Evolutionary conservation across 768 basidiomycete species (phyloP).

Genomic region (Termitomyces sp.): DNA sequence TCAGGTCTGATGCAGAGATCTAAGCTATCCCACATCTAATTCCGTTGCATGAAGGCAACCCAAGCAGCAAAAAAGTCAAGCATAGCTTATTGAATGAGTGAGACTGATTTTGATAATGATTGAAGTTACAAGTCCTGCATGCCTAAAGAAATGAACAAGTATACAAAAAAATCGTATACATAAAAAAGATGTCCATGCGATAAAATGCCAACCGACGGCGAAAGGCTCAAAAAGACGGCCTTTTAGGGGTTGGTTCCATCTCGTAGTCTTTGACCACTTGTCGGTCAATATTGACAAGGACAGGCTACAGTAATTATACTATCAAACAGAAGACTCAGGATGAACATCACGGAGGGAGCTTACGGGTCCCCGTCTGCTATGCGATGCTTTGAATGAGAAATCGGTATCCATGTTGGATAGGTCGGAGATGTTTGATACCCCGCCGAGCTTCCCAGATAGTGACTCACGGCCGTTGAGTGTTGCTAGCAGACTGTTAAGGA

Average conservation of each 20-base stretch:
- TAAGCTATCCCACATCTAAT: too few relatives aligned
- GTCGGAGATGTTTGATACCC: conserved; percentile 12
- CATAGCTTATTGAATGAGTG: neutral
- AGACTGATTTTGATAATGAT: neutral
- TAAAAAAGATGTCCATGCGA: neutral
- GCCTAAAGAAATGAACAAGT: neutral
- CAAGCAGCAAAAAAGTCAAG: too few relatives aligned
- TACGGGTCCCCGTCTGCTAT: neutral
- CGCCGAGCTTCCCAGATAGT: conserved; percentile 18
- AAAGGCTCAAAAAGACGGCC: neutral
- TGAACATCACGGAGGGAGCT: neutral
- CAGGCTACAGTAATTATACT: conserved; percentile 1
- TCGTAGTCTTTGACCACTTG: conserved; percentile 9
- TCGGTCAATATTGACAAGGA: conserved; percentile 14
- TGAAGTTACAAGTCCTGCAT: neutral
- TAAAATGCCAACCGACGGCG: neutral
- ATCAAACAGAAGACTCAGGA: neutral
- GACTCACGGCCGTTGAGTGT: conserved; percentile 23
- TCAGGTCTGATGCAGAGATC: neutral
- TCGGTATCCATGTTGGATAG: conserved; percentile 3
- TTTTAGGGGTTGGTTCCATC: neutral
- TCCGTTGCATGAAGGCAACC: too few relatives aligned
- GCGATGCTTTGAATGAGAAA: neutral
- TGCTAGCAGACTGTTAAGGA: conserved; percentile 28
- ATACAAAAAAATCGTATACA: neutral